Conservation (phyloP, 192 early-diverging fungal genomes). For the Coemansia umbellata region DNA sequence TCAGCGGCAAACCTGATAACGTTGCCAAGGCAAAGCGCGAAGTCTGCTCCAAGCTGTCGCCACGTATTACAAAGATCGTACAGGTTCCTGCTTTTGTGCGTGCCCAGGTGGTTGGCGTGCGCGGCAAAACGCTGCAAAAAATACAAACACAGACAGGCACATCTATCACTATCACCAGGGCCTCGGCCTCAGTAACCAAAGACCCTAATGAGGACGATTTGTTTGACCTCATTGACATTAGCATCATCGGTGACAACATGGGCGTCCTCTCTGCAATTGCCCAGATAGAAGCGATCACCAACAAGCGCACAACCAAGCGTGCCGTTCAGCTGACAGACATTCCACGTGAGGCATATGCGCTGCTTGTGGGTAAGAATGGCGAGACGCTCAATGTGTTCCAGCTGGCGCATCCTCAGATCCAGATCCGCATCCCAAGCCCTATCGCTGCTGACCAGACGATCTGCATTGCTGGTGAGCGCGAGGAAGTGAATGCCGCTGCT, state of each 20-base stretch:
- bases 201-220: constrained; percentile 56
- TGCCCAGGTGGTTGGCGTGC: constrained; percentile 77
- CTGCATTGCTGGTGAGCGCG: constrained; percentile 74
- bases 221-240: constrained; percentile 54
- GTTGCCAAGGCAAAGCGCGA: constrained; percentile 78
- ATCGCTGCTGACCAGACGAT: constrained; percentile 51
- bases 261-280: constrained; percentile 81
- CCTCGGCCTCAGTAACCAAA: constrained; percentile 7
- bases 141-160: constrained; percentile 75
- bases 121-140: constrained; percentile 71
- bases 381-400: constrained; percentile 54
- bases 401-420: constrained; percentile 59
- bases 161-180: constrained; percentile 64
- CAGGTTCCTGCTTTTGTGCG: constrained; percentile 77
- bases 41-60: constrained; percentile 64
- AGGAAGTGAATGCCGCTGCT: constrained; percentile 63
- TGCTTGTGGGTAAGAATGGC: constrained; percentile 78
- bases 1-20: constrained; percentile 75
- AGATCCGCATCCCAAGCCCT: constrained; percentile 75
- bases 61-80: constrained; percentile 59
- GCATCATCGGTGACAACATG: constrained; percentile 78
- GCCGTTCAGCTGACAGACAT: constrained; percentile 64
- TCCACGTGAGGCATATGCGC: constrained; percentile 71
- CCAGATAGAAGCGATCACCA: constrained; percentile 77
- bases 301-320: constrained; percentile 69